Evolutionary conservation across 2,329 filamentous ascomycete genomes (phyloP).

Genomic region (Lachnellula arida): DNA sequence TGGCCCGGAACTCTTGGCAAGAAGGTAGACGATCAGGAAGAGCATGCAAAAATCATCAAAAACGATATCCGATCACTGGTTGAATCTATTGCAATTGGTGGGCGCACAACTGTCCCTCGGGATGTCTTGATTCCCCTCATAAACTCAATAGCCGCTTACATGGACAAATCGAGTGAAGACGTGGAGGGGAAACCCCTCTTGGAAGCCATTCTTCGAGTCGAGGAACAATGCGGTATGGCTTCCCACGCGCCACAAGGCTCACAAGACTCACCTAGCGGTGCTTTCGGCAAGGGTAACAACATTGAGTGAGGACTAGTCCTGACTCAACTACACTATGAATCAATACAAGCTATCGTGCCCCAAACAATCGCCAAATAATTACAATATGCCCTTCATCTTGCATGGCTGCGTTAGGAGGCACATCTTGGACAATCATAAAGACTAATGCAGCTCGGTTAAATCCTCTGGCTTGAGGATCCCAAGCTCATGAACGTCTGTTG

Average conservation of each 20-base stretch:
- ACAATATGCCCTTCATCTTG: too few species aligned
- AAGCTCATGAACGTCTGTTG: too few species aligned
- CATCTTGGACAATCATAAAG: too few species aligned
- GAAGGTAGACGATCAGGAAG: slow-evolving; percentile 1
- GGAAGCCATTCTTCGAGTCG: slow-evolving; percentile 1
- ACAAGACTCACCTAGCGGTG: background rate
- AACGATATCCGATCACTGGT: slow-evolving; percentile 4
- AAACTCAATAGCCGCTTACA: slow-evolving; percentile 6
- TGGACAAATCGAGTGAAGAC: slow-evolving; percentile 5
- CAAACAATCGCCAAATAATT: too few species aligned
- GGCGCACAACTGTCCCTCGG: slow-evolving; percentile 2
- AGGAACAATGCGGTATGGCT: slow-evolving; percentile 3
- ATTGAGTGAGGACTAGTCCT: background rate
- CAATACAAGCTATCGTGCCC: too few species aligned
- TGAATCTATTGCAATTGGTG: slow-evolving; percentile 5
- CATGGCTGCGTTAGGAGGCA: too few species aligned
- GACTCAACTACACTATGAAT: too few species aligned
- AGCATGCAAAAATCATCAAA: slow-evolving; percentile 8
- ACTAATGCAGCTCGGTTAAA: too few species aligned
- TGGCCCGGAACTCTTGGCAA: slow-evolving; percentile 5
- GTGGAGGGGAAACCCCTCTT: slow-evolving; percentile 8
- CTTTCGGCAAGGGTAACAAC: background rate
- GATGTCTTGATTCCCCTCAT: slow-evolving; percentile 8
- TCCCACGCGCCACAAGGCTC: background rate
- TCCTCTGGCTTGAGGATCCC: too few species aligned